Percentiles rank a stretch among this genome's conserved stretches.
Evolutionary conservation across 2,329 filamentous ascomycete genomes (phyloP).

Genomic region (Plenodomus biglobosus): DNA sequence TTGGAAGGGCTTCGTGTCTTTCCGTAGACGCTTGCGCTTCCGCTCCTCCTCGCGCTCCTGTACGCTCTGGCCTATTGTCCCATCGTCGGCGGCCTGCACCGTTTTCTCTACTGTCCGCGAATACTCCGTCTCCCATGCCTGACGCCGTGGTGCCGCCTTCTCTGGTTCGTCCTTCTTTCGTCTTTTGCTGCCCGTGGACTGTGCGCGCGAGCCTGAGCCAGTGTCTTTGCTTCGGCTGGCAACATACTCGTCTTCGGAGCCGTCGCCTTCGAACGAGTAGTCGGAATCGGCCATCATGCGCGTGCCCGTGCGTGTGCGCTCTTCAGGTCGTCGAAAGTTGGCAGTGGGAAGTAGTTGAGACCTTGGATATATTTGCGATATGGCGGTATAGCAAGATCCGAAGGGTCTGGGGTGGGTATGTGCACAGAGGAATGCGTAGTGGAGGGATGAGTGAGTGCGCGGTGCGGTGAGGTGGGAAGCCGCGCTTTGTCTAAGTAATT

Average conservation of each 20-base stretch:
- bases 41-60: constrained; percentile 76
- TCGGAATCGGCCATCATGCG: constrained; percentile 70
- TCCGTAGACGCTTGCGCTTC: constrained; percentile 76
- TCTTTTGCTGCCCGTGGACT: constrained; percentile 22
- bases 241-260: constrained; percentile 65
- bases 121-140: constrained; percentile 51
- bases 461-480: not conserved
- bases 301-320: not conserved
- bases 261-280: constrained; percentile 67
- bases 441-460: not conserved
- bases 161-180: constrained; percentile 20
- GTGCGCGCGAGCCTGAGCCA: constrained; percentile 32
- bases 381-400: not conserved
- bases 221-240: constrained; percentile 39
- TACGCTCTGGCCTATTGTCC: constrained; percentile 70
- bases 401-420: not conserved
- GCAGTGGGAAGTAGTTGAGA: not conserved
- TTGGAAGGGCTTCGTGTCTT: constrained; percentile 93
- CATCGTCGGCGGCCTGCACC: constrained; percentile 58
- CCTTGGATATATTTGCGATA: too few relatives aligned
- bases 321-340: not conserved
- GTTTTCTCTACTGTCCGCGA: constrained; percentile 65
- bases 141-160: constrained; percentile 43
- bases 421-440: not conserved
- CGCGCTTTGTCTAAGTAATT: not conserved